Percentiles rank a stretch among this genome's conserved stretches.
Evolutionary conservation across 116 monocot genomes (phyloP).

Genomic region (Phalaenopsis hybrid): DNA sequence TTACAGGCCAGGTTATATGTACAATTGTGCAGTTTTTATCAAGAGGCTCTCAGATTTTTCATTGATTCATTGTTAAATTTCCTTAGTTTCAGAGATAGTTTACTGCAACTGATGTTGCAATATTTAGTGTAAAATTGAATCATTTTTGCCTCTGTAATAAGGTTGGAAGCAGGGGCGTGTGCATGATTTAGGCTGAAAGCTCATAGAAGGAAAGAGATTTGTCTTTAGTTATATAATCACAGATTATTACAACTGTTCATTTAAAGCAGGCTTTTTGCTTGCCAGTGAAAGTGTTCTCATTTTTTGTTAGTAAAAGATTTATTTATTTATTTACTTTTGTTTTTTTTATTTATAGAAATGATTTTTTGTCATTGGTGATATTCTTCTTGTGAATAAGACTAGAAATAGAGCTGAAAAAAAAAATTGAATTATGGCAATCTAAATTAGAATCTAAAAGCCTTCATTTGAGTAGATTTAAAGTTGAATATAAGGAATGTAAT

Average conservation of each 20-base stretch:
- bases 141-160: neutral
- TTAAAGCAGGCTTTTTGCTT: no score
- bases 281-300: no score
- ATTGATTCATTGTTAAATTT: neutral
- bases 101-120: conserved; percentile 1
- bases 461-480: no score
- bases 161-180: neutral
- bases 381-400: no score
- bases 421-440: no score
- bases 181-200: neutral
- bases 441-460: no score
- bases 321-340: no score
- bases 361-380: no score
- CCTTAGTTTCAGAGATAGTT: neutral
- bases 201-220: neutral
- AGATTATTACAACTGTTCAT: neutral
- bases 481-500: no score
- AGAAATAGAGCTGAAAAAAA: no score
- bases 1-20: neutral
- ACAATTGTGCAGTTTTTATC: neutral
- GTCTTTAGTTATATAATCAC: neutral
- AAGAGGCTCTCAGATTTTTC: neutral
- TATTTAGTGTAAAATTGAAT: conserved; percentile 3
- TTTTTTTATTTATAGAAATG: no score
- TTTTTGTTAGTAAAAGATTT: no score